Base-by-base conservation (phyloP, 1,284 basidiomycete genomes). In the Ustilago curta region DNA sequence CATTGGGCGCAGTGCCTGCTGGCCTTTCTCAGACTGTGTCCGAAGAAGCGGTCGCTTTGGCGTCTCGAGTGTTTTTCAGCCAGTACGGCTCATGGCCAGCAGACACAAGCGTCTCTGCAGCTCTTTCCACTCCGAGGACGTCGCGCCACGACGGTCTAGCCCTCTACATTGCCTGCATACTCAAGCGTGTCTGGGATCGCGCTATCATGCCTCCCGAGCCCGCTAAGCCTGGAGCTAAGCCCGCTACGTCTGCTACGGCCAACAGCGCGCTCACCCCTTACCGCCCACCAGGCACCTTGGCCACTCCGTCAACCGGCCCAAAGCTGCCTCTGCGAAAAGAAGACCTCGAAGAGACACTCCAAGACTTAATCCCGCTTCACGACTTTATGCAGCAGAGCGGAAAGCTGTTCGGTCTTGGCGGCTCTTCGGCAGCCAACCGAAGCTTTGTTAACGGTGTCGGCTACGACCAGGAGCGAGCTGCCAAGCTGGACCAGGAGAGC, bases 161-260 rank as follows among this genome's bases (percentile, higher is more conserved):
- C 0, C 86, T 96, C 35, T 95, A 94, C 84, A 90, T 98, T 78
- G 90, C 93, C 4, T 89, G 96, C 56, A 87, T 96, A 27, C 87
- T 97, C 18, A 88, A 94, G 42, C 92, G 93, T 1, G 88, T 98
- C 68, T 98, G 96, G 95, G 91, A 91, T 78, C 87, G 89, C 58
- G 92, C 91, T 78, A 65, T 83, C 48, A 73, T 73, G 40, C 71
- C 78, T 8, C 56, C 67, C 14, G 62, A 65, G 48, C 72, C 72
- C 14, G 40, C 66, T 12, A 65, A 69, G 27, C 37, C 78, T 16
- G 76, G 66, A 49, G 63, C 44, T n/a, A 70, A 68, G 59, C 44
- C 70, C 14, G 52, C 35, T 18, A 27, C 43, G 14, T n/a, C 66
- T 19, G 40, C 53, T 0, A 16, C 52, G 2, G 37, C 70, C 16